These are phyloP conservation scores for Sporothrix dimorphospora DNA, from an alignment of 2,329 filamentous ascomycete genomes.

Conservation along the genomic window DNA sequence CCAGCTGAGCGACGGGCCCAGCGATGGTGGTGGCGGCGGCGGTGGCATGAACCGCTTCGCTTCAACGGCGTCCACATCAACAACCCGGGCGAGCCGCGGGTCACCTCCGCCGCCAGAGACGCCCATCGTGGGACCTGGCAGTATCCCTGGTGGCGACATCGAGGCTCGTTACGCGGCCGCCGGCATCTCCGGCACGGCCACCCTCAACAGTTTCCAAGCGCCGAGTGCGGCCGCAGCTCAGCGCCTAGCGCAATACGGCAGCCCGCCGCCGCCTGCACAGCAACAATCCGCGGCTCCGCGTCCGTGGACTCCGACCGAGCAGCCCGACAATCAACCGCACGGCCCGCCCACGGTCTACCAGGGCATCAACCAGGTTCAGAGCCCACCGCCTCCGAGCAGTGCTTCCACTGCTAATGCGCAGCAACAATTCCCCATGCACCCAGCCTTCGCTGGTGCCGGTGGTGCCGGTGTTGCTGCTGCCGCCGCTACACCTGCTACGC, in stretches of 20 bases:
- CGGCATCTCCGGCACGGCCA: conserved; percentile 84
- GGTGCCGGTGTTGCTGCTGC: background rate
- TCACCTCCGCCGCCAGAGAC: conserved; percentile 96
- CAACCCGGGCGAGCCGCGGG: conserved; percentile 86
- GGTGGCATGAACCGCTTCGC: conserved; percentile 61
- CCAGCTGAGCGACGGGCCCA: conserved; percentile 39
- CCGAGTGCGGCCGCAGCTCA: conserved; percentile 82
- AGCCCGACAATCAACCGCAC: conserved; percentile 81
- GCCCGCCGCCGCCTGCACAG: conserved; percentile 49
- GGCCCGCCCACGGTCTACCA: conserved; percentile 92
- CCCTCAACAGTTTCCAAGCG: conserved; percentile 69
- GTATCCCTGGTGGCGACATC: conserved; percentile 76
- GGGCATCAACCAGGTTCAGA: conserved; percentile 71
- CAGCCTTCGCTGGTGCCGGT: conserved; percentile 25
- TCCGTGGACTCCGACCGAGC: conserved; percentile 95
- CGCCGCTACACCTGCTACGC: conserved; percentile 1
- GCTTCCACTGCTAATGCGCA: background rate
- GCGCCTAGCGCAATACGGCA: conserved; percentile 75
- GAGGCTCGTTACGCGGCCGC: conserved; percentile 90
- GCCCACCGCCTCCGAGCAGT: conserved; percentile 62
- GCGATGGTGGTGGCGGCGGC: background rate
- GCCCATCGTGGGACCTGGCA: conserved; percentile 73
- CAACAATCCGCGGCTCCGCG: conserved; percentile 44
- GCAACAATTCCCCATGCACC: conserved; percentile 10
- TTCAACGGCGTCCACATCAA: conserved; percentile 91